These are phyloP conservation scores for Metarhizium sp. DNA, from an alignment of 2,329 filamentous ascomycete genomes.

Conservation along the genomic window DNA sequence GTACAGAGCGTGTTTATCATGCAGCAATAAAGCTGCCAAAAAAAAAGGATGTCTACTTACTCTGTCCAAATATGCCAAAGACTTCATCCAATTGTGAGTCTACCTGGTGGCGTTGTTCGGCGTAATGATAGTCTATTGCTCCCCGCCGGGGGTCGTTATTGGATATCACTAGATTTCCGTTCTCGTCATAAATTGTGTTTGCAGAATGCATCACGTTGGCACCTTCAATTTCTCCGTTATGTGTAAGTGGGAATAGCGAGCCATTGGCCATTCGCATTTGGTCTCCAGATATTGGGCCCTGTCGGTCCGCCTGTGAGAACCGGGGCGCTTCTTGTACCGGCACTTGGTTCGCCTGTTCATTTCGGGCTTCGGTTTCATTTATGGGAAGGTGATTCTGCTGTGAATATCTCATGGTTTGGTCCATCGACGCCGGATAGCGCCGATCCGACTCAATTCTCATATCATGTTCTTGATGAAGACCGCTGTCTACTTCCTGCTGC, in stretches of 20 bases:
- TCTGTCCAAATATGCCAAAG: slow-evolving; percentile 4
- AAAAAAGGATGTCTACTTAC: neutral
- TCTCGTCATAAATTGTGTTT: neutral
- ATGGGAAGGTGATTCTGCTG: neutral
- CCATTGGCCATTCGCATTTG: neutral
- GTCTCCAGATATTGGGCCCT: neutral
- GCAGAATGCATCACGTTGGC: neutral
- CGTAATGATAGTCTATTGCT: neutral
- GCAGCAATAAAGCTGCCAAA: neutral
- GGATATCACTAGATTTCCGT: neutral
- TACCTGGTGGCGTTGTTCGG: slow-evolving; percentile 1
- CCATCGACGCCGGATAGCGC: neutral
- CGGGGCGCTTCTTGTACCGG: neutral
- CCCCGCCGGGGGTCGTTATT: neutral
- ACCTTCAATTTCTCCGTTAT: neutral
- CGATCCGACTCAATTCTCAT: neutral
- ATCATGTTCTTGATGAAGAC: neutral
- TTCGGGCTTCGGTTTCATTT: neutral
- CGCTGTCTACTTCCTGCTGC: slow-evolving; percentile 3
- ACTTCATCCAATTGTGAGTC: slow-evolving; percentile 4
- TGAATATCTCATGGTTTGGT: neutral
- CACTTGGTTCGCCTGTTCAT: neutral
- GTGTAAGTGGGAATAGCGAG: neutral
- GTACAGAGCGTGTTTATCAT: neutral
- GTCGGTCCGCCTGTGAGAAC: neutral